Evolutionary conservation across 768 basidiomycete species (phyloP).

Genomic region (Austroboletus festivus): DNA sequence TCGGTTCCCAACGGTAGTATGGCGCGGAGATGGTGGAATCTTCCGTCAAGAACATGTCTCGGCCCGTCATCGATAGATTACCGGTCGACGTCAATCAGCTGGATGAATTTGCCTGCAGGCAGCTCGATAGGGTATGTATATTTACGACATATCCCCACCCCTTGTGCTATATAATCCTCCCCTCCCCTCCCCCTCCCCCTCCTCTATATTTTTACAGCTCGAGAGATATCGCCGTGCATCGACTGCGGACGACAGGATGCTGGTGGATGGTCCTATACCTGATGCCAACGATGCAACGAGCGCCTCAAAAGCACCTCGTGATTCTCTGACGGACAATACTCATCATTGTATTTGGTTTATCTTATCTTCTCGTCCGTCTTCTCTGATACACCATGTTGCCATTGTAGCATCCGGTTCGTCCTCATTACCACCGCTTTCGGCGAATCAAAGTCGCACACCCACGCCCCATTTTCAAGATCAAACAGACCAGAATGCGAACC

Average conservation of each 20-base stretch:
- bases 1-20: conserved; percentile 46
- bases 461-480: conserved; percentile 22
- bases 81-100: conserved; percentile 71
- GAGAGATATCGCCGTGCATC: conserved; percentile 49
- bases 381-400: conserved; percentile 1
- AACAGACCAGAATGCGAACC: conserved; percentile 27
- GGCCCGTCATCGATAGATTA: conserved; percentile 76
- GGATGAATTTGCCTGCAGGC: conserved; percentile 86
- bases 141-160: neutral
- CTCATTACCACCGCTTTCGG: neutral
- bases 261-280: conserved; percentile 12
- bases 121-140: conserved; percentile 70
- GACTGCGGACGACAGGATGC: conserved; percentile 28
- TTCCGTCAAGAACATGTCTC: conserved; percentile 74
- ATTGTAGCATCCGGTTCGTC: conserved; percentile 3
- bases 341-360: conserved; percentile 5
- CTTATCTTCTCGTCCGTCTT: conserved; percentile 4
- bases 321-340: neutral
- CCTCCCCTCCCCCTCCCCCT: no score
- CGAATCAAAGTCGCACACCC: conserved; percentile 19
- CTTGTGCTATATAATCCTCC: neutral
- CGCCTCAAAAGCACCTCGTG: neutral
- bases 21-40: conserved; percentile 87
- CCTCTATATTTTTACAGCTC: conserved; percentile 37
- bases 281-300: neutral